Base-by-base conservation (phyloP, 2,329 filamentous ascomycete genomes). In the Teratosphaeria viscida region DNA sequence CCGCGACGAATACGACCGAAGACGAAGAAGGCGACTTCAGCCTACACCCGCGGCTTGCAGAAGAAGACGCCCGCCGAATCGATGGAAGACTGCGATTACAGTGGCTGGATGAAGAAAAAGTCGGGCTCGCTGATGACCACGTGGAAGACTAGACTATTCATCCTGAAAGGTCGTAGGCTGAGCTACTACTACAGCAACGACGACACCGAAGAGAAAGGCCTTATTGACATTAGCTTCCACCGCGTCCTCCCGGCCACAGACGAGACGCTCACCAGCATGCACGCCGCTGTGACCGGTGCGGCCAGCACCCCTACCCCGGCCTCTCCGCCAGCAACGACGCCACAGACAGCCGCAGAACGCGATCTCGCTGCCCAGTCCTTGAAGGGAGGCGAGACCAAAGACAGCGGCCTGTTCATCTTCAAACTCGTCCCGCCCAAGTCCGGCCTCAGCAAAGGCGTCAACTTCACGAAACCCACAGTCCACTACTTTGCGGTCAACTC, bases 51-150 rank as follows among this genome's bases (percentile, higher is more conserved):
- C 34, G 94, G 94, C 0, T 77, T 97, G 49, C 82, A 89, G 66
- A 91, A 92, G 74, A 88, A 92, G 61, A 77, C 83, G 0, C 94
- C 94, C 0, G 80, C 85, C 59, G 90, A 96, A 71, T 91, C 92
- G 62, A 94, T 96, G 74, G 78, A 85, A 62, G 85, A 85, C 62
- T 92, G 90, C 59, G 92, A 99, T 70, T 97, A 96, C 73, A 92
- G 87, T 68, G 94, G 94, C 1, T 99, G 94, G 94, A 99, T 99
- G 94, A 97, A 94, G 80, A 99, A 99, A 81, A 92, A 95, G 75
- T 96, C 90, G 61, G 92, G 90, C 1, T 94, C 92, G 69, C 79
- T 97, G 37, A 96, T 99, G 87, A 91, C 91, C 2, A 96, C 92
- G 1, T 99, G 94, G 94, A 99, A 97, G 71, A 89, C 92, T 12